These are phyloP conservation scores for Globisporangium splendens DNA, from an alignment of 352 stramenopile genomes.

Conservation along the genomic window DNA sequence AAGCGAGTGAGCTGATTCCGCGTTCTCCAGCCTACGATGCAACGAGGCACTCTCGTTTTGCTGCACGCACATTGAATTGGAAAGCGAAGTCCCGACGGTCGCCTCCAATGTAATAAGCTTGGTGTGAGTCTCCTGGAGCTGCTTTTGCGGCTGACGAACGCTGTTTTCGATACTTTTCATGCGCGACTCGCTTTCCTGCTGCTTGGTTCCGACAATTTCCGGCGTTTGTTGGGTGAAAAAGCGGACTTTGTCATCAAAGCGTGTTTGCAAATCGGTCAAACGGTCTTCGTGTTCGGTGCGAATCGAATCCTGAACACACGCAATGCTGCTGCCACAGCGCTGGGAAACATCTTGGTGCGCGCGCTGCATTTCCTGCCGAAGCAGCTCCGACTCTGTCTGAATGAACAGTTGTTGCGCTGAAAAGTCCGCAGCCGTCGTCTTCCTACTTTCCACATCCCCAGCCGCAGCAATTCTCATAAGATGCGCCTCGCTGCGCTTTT, in stretches of 20 bases:
- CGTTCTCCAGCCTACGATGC: constrained; percentile 25
- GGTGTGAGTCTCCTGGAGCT: constrained; percentile 18
- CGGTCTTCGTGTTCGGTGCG: constrained; percentile 21
- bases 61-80: constrained; percentile 3
- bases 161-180: constrained; percentile 13
- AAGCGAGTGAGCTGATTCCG: constrained; percentile 19
- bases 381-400: constrained; percentile 35
- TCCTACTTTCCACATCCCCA: too few species aligned
- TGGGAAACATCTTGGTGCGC: constrained; percentile 24
- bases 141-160: constrained; percentile 26
- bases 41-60: constrained; percentile 18
- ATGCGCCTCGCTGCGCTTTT: background rate
- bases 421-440: background rate
- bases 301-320: constrained; percentile 29
- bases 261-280: constrained; percentile 20
- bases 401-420: constrained; percentile 17
- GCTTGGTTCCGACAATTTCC: constrained; percentile 17
- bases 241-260: constrained; percentile 31
- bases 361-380: constrained; percentile 24
- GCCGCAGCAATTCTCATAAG: too few species aligned
- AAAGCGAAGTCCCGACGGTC: constrained; percentile 13
- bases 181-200: constrained; percentile 19
- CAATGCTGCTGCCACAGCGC: constrained; percentile 25
- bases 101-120: constrained; percentile 24
- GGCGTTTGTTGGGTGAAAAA: constrained; percentile 27